Conservation (phyloP, 495 filamentous ascomycete genomes). For the Aspergillus leporis region DNA sequence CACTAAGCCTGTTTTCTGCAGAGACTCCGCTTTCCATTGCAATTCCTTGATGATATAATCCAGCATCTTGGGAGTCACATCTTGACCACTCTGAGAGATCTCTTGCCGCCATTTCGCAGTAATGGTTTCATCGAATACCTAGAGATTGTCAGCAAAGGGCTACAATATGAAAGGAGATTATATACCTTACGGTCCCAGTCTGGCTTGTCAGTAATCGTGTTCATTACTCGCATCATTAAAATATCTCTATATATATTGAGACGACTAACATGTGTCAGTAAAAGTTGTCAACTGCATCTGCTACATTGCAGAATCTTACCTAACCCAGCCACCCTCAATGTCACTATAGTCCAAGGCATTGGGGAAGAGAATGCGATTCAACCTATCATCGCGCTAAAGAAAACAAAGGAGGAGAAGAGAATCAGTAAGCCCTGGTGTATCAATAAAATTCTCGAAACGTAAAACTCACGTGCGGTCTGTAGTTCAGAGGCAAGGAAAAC, state of each 20-base stretch:
- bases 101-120: slow-evolving; percentile 41
- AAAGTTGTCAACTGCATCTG: background rate
- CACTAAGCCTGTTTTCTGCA: slow-evolving; percentile 33
- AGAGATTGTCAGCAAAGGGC: background rate
- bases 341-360: slow-evolving; percentile 9
- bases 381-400: background rate
- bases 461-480: background rate
- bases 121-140: slow-evolving; percentile 47
- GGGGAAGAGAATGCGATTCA: slow-evolving; percentile 1
- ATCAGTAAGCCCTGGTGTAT: background rate
- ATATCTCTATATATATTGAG: slow-evolving; percentile 37
- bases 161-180: background rate
- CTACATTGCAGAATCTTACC: background rate
- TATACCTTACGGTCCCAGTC: slow-evolving; percentile 38
- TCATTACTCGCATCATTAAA: slow-evolving; percentile 38
- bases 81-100: slow-evolving; percentile 23
- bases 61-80: slow-evolving; percentile 49
- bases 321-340: slow-evolving; percentile 7
- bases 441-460: background rate
- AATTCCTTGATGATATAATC: slow-evolving; percentile 54
- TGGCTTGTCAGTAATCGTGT: slow-evolving; percentile 45
- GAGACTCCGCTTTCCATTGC: slow-evolving; percentile 39
- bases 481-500: background rate
- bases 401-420: background rate
- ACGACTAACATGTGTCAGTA: background rate